Percentiles rank a stretch among this genome's conserved stretches.
These are phyloP conservation scores for Sporothrix brasiliensis DNA, from an alignment of 2,329 filamentous ascomycete species.

Conservation along the genomic window DNA sequence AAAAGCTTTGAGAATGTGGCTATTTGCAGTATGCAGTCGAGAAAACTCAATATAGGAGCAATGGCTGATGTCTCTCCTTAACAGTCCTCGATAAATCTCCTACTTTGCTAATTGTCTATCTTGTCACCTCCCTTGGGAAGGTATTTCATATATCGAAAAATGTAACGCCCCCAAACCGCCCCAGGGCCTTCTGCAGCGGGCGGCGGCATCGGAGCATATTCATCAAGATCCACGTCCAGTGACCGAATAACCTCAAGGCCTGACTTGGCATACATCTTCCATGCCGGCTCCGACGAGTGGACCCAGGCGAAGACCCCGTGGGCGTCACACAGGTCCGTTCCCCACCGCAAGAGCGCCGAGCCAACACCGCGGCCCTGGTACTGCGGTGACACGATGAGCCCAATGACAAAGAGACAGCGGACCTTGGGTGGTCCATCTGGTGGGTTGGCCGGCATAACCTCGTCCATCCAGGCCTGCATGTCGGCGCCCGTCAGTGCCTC, in stretches of 20 bases:
- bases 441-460: background rate
- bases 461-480: constrained; percentile 12
- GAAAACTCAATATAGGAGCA: too few relatives aligned
- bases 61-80: too few relatives aligned
- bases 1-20: too few relatives aligned
- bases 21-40: too few relatives aligned
- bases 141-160: constrained; percentile 8
- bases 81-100: too few relatives aligned
- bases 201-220: background rate
- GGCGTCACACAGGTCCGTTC: background rate
- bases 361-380: constrained; percentile 10
- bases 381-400: background rate
- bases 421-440: background rate
- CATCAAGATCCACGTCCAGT: background rate
- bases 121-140: background rate
- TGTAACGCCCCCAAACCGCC: background rate
- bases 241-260: background rate
- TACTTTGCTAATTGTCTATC: background rate
- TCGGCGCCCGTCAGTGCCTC: background rate
- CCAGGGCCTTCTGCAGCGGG: background rate
- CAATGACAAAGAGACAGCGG: background rate
- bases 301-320: constrained; percentile 5
- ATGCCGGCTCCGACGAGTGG: background rate
- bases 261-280: background rate
- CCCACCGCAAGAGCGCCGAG: constrained; percentile 3